These are phyloP conservation scores for Huntiella savannae DNA, from an alignment of 2,329 filamentous ascomycete species.

Conservation along the genomic window DNA sequence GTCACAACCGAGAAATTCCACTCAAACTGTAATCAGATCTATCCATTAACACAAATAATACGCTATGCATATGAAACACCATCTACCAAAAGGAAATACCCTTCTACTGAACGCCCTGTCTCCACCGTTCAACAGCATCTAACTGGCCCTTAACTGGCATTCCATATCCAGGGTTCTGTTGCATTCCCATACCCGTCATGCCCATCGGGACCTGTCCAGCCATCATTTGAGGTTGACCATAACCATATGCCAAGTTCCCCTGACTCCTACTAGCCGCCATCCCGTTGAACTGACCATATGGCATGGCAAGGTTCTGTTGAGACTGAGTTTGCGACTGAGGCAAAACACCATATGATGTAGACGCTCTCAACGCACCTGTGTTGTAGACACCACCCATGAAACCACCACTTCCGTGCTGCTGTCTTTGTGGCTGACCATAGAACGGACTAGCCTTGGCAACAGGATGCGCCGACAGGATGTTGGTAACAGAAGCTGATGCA, in stretches of 20 bases:
- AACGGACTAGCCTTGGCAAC: constrained; percentile 15
- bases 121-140: constrained; percentile 25
- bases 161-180: constrained; percentile 7
- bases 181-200: neutral
- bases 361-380: constrained; percentile 23
- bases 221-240: constrained; percentile 12
- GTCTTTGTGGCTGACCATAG: constrained; percentile 12
- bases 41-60: neutral
- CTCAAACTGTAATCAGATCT: neutral
- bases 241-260: constrained; percentile 1
- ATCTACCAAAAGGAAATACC: neutral
- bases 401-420: constrained; percentile 16
- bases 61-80: neutral
- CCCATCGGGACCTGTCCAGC: neutral
- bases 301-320: neutral
- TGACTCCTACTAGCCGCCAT: constrained; percentile 8
- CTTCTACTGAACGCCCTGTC: constrained; percentile 20
- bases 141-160: constrained; percentile 9
- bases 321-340: neutral
- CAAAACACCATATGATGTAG: constrained; percentile 1
- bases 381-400: constrained; percentile 36
- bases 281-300: neutral
- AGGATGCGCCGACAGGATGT: constrained; percentile 32
- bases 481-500: constrained; percentile 21
- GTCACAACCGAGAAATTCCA: neutral